phyloP scores from a whole-genome alignment of 176 grass and related monocot species.

The Cenchrus fungigraminus region DNA sequence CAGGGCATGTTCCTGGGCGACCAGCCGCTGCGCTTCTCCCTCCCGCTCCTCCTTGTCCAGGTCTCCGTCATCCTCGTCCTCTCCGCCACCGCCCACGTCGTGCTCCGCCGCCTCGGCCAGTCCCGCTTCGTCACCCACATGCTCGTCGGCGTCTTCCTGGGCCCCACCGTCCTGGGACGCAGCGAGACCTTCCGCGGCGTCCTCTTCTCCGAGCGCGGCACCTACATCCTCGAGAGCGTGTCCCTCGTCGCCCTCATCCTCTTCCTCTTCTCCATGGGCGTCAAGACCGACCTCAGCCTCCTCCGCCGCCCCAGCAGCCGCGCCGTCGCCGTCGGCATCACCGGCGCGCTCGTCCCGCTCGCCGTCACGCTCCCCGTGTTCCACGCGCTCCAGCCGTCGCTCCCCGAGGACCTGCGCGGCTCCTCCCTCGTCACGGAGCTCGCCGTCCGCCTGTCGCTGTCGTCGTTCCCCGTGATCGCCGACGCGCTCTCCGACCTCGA shows the following conservation, averaged over 20 bases:
- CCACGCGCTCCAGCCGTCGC: conserved; percentile 29
- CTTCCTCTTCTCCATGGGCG: conserved; percentile 75
- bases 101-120: conserved; percentile 61
- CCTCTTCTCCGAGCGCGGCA: conserved; percentile 65
- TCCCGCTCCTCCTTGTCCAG: conserved; percentile 70
- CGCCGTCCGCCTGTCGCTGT: conserved; percentile 58
- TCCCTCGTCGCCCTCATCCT: conserved; percentile 69
- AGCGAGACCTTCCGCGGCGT: conserved; percentile 29
- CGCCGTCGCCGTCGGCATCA: conserved; percentile 59
- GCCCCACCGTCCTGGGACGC: conserved; percentile 55
- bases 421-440: conserved; percentile 52
- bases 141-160: conserved; percentile 71
- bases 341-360: conserved; percentile 60
- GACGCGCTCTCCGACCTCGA: conserved; percentile 71
- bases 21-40: conserved; percentile 57
- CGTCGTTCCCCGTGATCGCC: conserved; percentile 73
- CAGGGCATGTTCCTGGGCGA: conserved; percentile 83
- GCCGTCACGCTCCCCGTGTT: conserved; percentile 43
- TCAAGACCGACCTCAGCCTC: conserved; percentile 70
- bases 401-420: conserved; percentile 49
- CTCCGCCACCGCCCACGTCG: conserved; percentile 37
- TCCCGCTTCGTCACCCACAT: conserved; percentile 66
- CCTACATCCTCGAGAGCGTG: conserved; percentile 61
- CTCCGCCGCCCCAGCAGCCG: conserved; percentile 51
- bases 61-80: conserved; percentile 72